Evolutionary conservation across 768 basidiomycete species (phyloP).

Genomic region (Paxillus ammoniavirescens): DNA sequence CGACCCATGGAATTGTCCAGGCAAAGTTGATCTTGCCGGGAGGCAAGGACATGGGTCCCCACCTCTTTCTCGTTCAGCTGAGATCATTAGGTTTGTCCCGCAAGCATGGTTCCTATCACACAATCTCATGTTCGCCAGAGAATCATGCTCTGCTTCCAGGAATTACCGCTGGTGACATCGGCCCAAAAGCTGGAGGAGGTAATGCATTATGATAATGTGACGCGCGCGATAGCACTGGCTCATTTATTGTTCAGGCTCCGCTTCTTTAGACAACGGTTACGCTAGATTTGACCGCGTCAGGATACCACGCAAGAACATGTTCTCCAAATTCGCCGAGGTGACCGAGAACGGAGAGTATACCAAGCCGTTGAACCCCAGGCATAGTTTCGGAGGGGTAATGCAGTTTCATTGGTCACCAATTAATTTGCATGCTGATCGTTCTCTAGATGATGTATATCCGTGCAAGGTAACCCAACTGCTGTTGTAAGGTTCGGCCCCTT

Average conservation of each 20-base stretch:
- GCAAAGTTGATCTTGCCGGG: conserved; percentile 67
- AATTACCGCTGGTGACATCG: conserved; percentile 69
- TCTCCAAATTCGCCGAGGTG: conserved; percentile 70
- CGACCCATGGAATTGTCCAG: conserved; percentile 75
- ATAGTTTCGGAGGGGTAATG: conserved; percentile 74
- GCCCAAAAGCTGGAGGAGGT: conserved; percentile 36
- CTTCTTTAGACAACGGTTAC: conserved; percentile 64
- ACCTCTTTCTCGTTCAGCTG: conserved; percentile 73
- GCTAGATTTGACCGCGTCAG: conserved; percentile 63
- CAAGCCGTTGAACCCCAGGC: conserved; percentile 67
- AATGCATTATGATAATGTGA: background rate
- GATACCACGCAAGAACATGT: conserved; percentile 70
- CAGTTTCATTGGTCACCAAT: background rate
- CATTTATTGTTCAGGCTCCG: conserved; percentile 39
- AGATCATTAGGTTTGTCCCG: conserved; percentile 51
- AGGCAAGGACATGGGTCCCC: conserved; percentile 63
- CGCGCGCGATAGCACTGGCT: background rate
- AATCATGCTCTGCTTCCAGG: conserved; percentile 60
- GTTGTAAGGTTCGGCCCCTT: background rate
- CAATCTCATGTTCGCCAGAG: conserved; percentile 36
- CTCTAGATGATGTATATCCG: conserved; percentile 72
- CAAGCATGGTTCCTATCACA: background rate
- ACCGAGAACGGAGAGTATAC: conserved; percentile 64
- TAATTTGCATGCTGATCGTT: background rate
- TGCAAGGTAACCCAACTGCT: conserved; percentile 41